Conservation (phyloP, 2,329 filamentous ascomycete species). For the Scedosporium minutisporum region DNA sequence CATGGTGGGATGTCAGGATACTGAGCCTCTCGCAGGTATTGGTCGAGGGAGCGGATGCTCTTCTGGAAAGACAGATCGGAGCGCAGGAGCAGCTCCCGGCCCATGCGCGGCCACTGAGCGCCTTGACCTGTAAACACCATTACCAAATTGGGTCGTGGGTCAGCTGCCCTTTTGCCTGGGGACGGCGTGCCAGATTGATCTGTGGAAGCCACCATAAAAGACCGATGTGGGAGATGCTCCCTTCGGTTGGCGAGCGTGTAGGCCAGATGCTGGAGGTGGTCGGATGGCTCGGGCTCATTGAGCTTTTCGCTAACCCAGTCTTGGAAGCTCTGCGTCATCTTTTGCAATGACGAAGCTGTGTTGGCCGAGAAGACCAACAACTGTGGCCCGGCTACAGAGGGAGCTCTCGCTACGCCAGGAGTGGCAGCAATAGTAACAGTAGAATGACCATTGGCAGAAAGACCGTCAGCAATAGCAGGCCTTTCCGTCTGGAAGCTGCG, state of each 20-base stretch:
- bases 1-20: not conserved
- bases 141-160: slow-evolving; percentile 8
- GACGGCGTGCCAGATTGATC: slow-evolving; percentile 8
- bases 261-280: slow-evolving; percentile 13
- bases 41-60: not conserved
- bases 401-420: not conserved
- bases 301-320: slow-evolving; percentile 12
- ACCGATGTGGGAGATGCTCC: slow-evolving; percentile 17
- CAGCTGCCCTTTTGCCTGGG: slow-evolving; percentile 9
- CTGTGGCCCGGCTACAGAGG: not conserved
- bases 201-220: slow-evolving; percentile 14
- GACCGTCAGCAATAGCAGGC: no score
- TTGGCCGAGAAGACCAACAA: slow-evolving; percentile 14
- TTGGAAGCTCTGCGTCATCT: slow-evolving; percentile 10
- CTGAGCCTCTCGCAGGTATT: not conserved
- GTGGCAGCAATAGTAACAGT: not conserved
- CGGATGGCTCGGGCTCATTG: not conserved
- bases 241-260: slow-evolving; percentile 21
- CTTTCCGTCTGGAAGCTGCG: not conserved
- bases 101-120: not conserved
- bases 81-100: not conserved
- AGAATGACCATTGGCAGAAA: not conserved
- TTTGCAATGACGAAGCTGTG: slow-evolving; percentile 3
- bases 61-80: slow-evolving; percentile 10
- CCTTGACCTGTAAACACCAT: slow-evolving; percentile 5